Evolutionary conservation across 148 eudicot genomes (phyloP).

Genomic region (Nepenthes mirabilis): DNA sequence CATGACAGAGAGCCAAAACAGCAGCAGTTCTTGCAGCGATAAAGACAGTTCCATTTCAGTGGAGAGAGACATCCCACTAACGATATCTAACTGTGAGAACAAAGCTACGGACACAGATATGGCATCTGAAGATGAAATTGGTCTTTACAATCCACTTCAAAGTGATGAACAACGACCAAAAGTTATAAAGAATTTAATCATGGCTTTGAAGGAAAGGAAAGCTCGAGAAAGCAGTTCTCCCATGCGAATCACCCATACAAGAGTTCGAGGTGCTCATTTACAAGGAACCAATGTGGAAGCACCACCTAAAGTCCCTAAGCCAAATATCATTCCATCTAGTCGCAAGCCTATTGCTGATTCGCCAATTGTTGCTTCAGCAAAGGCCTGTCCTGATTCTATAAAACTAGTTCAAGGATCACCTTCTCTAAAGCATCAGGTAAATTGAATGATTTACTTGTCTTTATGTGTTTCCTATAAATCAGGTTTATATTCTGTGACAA

Average conservation of each 20-base stretch:
- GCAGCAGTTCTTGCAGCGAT: conserved; percentile 90
- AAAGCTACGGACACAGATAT: conserved; percentile 44
- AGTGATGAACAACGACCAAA: conserved; percentile 49
- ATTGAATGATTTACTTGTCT: not conserved
- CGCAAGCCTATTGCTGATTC: conserved; percentile 39
- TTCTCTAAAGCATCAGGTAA: conserved; percentile 81
- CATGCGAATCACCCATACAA: conserved; percentile 49
- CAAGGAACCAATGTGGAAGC: conserved; percentile 45
- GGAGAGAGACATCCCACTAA: conserved; percentile 45
- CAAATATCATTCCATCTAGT: conserved; percentile 46
- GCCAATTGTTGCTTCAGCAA: conserved; percentile 30
- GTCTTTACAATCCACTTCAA: conserved; percentile 18
- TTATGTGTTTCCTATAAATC: not conserved
- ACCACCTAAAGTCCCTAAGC: conserved; percentile 48
- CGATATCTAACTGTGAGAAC: conserved; percentile 31
- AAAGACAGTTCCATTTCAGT: conserved; percentile 57
- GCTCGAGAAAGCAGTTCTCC: conserved; percentile 85
- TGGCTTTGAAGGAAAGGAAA: conserved; percentile 69
- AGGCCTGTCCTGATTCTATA: conserved; percentile 41
- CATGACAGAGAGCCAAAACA: conserved; percentile 76
- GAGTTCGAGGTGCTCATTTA: conserved; percentile 15
- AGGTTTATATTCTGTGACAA: conserved; percentile 1
- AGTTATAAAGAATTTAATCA: conserved; percentile 42
- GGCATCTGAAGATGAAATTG: conserved; percentile 48
- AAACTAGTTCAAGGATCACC: conserved; percentile 44